Conservation (phyloP, 108 stramenopile species). For the Nitzschia putrida region DNA sequence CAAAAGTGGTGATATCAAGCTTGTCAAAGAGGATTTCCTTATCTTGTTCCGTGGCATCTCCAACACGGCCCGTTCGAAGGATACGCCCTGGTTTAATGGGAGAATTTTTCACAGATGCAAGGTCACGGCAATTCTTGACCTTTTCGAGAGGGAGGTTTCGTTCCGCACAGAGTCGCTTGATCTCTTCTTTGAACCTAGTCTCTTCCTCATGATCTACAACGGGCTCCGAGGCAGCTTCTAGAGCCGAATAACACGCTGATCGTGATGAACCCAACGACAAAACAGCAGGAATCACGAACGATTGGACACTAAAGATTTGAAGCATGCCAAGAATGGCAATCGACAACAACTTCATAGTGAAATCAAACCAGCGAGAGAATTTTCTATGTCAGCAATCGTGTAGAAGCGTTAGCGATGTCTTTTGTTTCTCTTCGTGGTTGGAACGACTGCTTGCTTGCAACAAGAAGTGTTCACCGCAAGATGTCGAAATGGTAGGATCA, state of each 20-base stretch:
- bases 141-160: slow-evolving; percentile 75
- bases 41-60: slow-evolving; percentile 83
- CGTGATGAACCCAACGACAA: no score
- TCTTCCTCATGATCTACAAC: slow-evolving; percentile 21
- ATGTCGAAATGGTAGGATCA: not conserved
- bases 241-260: no score
- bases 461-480: no score
- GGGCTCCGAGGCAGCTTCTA: not conserved
- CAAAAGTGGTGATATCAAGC: slow-evolving; percentile 72
- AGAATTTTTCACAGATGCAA: slow-evolving; percentile 64
- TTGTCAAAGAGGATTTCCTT: slow-evolving; percentile 58
- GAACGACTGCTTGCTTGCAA: no score
- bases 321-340: no score
- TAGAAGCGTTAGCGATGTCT: no score
- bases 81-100: slow-evolving; percentile 71
- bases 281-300: no score
- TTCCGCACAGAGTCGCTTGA: slow-evolving; percentile 58
- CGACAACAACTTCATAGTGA: no score
- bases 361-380: no score
- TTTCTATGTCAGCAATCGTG: no score
- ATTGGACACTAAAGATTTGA: no score
- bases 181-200: slow-evolving; percentile 31
- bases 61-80: slow-evolving; percentile 82
- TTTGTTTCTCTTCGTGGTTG: no score
- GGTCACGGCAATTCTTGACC: slow-evolving; percentile 91